Conservation (phyloP, 129 eudicot species). For the Arctium minus region DNA sequence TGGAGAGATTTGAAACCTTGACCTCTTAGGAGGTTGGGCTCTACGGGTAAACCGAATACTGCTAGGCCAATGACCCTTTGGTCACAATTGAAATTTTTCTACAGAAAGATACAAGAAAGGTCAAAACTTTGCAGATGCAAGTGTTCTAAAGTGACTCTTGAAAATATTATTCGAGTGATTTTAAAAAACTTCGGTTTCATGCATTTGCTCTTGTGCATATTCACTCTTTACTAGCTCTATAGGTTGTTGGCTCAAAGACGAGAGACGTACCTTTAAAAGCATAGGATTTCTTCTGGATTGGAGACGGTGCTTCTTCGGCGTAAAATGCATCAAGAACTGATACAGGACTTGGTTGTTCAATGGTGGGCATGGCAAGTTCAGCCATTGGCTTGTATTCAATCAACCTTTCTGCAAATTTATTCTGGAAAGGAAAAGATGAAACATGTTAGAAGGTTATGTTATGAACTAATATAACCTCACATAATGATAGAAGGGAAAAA, state of each 20-base stretch:
- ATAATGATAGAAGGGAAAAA: not conserved
- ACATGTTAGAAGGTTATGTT: conserved; percentile 10
- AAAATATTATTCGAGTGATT: too few species aligned
- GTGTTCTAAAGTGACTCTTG: not conserved
- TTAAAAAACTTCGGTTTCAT: too few species aligned
- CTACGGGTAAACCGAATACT: too few species aligned
- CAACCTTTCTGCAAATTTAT: conserved; percentile 33
- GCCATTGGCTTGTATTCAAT: conserved; percentile 39
- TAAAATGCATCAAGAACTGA: conserved; percentile 88
- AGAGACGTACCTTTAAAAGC: conserved; percentile 56
- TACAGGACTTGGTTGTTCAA: conserved; percentile 93
- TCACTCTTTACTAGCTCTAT: not conserved
- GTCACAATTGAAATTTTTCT: too few species aligned
- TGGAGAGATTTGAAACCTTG: too few species aligned
- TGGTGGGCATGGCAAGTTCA: conserved; percentile 30
- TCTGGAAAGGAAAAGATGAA: conserved; percentile 36
- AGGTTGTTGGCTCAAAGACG: not conserved
- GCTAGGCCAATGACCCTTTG: too few species aligned
- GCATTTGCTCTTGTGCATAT: not conserved
- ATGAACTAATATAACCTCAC: not conserved
- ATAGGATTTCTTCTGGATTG: conserved; percentile 63
- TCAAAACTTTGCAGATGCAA: not conserved
- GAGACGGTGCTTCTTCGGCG: conserved; percentile 77
- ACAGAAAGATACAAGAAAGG: not conserved
- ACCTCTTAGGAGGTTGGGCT: too few species aligned